phyloP scores from a whole-genome alignment of 2,329 filamentous ascomycete genomes.

The Paecilomyces fulvus region DNA sequence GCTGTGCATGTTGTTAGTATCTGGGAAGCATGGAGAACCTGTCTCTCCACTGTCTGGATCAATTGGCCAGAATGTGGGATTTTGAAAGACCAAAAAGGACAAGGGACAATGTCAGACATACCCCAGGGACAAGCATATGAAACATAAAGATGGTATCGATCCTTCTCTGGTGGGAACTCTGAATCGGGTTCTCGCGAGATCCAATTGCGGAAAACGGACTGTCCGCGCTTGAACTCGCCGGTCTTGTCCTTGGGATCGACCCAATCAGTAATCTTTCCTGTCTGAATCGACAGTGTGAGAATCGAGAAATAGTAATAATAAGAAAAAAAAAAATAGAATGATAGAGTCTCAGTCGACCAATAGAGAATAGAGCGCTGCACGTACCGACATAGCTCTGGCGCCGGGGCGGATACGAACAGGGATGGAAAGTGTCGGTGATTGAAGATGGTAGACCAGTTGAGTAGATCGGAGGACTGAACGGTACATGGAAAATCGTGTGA shows the following conservation, averaged over 20 bases:
- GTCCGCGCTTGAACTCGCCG: conserved; percentile 88
- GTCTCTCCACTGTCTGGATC: background rate
- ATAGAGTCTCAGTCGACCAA: background rate
- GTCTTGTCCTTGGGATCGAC: conserved; percentile 66
- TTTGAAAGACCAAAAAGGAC: background rate
- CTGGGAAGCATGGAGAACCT: background rate
- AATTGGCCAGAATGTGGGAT: background rate
- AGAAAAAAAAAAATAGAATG: background rate
- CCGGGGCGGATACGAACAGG: conserved; percentile 8
- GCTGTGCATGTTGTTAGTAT: conserved; percentile 40
- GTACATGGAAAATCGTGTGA: background rate
- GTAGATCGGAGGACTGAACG: background rate
- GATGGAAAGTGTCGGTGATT: conserved; percentile 3
- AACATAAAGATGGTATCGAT: conserved; percentile 88
- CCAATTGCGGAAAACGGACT: conserved; percentile 71
- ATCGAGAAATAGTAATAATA: background rate
- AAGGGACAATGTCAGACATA: conserved; percentile 18
- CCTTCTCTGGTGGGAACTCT: conserved; percentile 76
- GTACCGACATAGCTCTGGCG: conserved; percentile 27
- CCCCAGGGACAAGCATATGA: conserved; percentile 92
- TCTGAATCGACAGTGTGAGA: conserved; percentile 14
- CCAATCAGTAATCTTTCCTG: conserved; percentile 68
- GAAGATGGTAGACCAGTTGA: background rate
- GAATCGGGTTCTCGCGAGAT: conserved; percentile 65
- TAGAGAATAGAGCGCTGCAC: conserved; percentile 1